Evolutionary conservation across 495 filamentous ascomycete species (phyloP).

Genomic region (Tuber aestivum): DNA sequence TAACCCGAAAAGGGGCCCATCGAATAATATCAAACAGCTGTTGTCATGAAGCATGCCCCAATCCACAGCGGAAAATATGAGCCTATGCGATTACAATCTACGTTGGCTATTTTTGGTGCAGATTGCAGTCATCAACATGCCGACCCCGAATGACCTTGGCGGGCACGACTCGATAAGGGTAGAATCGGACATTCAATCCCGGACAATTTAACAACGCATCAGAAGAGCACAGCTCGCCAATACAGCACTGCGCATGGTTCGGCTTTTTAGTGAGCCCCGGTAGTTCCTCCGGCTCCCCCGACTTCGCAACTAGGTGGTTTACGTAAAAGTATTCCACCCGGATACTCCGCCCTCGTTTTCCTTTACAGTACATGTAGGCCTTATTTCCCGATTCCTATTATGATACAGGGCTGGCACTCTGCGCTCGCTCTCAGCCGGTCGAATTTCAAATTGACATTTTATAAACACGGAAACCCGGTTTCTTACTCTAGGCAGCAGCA

Average conservation of each 20-base stretch:
- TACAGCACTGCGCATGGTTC: not conserved
- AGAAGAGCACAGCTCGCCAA: not conserved
- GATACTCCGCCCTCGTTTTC: not conserved
- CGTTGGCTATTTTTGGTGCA: not conserved
- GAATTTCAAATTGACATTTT: not conserved
- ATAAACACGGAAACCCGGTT: not conserved
- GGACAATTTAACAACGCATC: not conserved
- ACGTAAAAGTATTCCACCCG: not conserved
- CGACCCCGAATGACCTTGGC: not conserved
- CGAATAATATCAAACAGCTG: not conserved
- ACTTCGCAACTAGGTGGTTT: not conserved
- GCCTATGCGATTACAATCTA: not conserved
- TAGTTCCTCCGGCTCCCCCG: not conserved
- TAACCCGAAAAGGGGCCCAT: not conserved
- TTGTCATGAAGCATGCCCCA: not conserved
- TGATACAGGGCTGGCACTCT: not conserved
- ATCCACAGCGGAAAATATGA: not conserved
- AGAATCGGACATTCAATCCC: not conserved
- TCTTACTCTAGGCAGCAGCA: not conserved
- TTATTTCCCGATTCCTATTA: not conserved
- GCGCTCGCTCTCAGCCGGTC: not conserved
- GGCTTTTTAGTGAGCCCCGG: not conserved
- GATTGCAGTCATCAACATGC: not conserved
- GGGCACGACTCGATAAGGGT: not conserved
- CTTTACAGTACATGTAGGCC: not conserved